Base-by-base conservation (phyloP, 257 asterid genomes). In the Nicotiana otophora region DNA sequence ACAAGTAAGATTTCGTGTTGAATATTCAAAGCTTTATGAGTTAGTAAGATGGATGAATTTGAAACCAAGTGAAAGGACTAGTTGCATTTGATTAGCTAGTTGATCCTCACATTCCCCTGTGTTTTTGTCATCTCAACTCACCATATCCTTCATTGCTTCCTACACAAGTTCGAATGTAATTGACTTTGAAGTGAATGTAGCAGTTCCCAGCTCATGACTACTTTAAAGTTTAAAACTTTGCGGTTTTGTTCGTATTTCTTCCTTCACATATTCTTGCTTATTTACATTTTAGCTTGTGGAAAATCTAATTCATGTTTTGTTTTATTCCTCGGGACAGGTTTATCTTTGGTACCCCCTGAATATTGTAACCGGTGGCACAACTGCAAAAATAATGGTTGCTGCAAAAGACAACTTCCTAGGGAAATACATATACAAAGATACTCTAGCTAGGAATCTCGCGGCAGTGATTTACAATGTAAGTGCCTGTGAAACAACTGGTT, bases 281-380 rank as follows among this genome's bases (percentile, higher is more conserved):
- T 48, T 4, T 15, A 48, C 2, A 74, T 46, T 72, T 72, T 33
- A 36, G 61, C 70, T 48, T 82, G 33, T 19, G 66, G 51, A 58
- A 64, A 17, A 70, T 74, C 83, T 83, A 81, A 51, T 80, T 11
- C 77, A 15, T 48, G 28, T 74, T 77, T 77, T 31, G 17, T 78
- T 86, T 75, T 78, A 81, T 83, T 31, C 48, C 79, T 9, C 1
- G 39, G 79, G 58, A 82, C 94, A 96, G 98, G 98, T 96, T 34
- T 93, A 96, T 82, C 95, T 94, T 81, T 96, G 99, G 99, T 96
- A 93, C 87, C 98, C 98, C 2, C 93, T 96, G 66, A 96, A 89
- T 84, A 88, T 96, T 64, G 92, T 96, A 46, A 91, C 98, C 4
- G 99, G 98, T 75, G 99, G 98, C 46, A 95, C 99, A 12, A 96